These are phyloP conservation scores for Termitomyces sp. DNA, from an alignment of 768 basidiomycete genomes.

Conservation along the genomic window DNA sequence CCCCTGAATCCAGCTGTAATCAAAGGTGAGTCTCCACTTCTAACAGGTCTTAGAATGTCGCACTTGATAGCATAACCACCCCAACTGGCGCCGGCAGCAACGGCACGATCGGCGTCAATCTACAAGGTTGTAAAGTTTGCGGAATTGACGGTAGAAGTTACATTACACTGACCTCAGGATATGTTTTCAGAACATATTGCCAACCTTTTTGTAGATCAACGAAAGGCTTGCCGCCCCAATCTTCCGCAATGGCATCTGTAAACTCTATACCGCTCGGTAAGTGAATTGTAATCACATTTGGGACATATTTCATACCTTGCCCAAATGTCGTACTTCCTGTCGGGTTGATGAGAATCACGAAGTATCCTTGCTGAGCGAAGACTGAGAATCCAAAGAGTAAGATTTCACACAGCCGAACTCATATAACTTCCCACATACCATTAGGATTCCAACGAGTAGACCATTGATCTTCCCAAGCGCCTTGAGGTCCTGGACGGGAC, in stretches of 20 bases:
- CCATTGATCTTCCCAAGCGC: slow-evolving; percentile 91
- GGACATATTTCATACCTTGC: slow-evolving; percentile 46
- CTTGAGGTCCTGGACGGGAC: slow-evolving; percentile 51
- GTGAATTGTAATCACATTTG: not conserved
- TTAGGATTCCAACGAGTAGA: slow-evolving; percentile 91
- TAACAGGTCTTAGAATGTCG: slow-evolving; percentile 11
- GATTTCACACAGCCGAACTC: not conserved
- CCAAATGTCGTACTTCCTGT: slow-evolving; percentile 94
- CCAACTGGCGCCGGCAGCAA: slow-evolving; percentile 79
- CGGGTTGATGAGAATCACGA: slow-evolving; percentile 84
- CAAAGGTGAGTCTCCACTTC: not conserved
- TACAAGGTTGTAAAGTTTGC: slow-evolving; percentile 17
- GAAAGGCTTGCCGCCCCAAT: slow-evolving; percentile 88
- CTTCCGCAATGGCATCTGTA: slow-evolving; percentile 73
- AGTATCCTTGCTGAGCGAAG: slow-evolving; percentile 86
- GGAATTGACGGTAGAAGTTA: not conserved
- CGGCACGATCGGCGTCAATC: slow-evolving; percentile 67
- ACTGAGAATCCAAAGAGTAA: slow-evolving; percentile 30
- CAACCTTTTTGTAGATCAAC: slow-evolving; percentile 72
- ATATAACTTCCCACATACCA: slow-evolving; percentile 29
- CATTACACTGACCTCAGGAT: slow-evolving; percentile 52
- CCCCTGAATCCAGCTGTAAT: slow-evolving; percentile 85
- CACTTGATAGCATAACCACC: slow-evolving; percentile 90
- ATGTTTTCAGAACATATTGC: slow-evolving; percentile 60
- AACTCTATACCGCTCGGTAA: slow-evolving; percentile 42